Evolutionary conservation across 129 eudicot genomes (phyloP).

Genomic region (Flaveria trinervia): DNA sequence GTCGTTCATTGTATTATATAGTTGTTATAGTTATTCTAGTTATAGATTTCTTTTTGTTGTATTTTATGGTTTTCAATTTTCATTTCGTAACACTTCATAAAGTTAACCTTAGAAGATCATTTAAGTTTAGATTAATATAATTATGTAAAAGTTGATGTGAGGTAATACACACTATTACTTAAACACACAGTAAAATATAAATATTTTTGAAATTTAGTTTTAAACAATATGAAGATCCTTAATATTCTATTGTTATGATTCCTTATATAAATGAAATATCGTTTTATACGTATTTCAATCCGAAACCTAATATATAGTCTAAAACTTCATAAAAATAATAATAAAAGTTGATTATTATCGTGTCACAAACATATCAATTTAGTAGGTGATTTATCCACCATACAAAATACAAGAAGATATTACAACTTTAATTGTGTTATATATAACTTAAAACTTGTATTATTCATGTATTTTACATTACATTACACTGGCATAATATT

Average conservation of each 20-base stretch:
- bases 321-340: neutral
- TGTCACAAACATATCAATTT: neutral
- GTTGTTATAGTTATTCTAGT: neutral
- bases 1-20: neutral
- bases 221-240: too few species aligned
- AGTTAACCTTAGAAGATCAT: neutral
- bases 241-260: too few species aligned
- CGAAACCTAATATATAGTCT: neutral
- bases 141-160: too few species aligned
- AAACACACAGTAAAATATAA: too few species aligned
- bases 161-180: too few species aligned
- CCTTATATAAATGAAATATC: too few species aligned
- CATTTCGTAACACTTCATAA: neutral
- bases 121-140: too few species aligned
- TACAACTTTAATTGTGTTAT: neutral
- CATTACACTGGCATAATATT: conserved; percentile 15
- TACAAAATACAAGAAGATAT: neutral
- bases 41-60: neutral
- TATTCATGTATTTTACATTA: conserved; percentile 24
- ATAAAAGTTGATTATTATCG: neutral
- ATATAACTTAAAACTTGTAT: conserved; percentile 22
- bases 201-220: too few species aligned
- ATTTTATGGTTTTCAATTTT: neutral
- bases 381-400: neutral
- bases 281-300: neutral